Conservation (phyloP, 192 early-diverging fungal species). For the Coemansia sp. region DNA sequence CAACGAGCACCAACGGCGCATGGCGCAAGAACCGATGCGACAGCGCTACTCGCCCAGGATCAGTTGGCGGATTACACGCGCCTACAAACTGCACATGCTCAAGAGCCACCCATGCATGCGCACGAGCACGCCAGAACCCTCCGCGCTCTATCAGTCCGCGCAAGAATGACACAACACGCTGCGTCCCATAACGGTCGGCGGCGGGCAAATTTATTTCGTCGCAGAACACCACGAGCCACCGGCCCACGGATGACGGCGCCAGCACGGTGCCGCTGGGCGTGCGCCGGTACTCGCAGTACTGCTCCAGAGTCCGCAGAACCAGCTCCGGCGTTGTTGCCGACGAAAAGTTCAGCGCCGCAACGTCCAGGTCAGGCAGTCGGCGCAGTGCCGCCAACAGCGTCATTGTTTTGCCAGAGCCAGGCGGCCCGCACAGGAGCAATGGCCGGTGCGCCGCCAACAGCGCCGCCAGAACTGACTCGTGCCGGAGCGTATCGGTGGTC, state of each 20-base stretch:
- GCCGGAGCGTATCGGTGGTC: slow-evolving; percentile 95
- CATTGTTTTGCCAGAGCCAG: slow-evolving; percentile 99
- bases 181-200: slow-evolving; percentile 94
- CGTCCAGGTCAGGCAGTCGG: slow-evolving; percentile 91
- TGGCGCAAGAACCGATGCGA: slow-evolving; percentile 96
- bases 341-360: slow-evolving; percentile 98
- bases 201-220: slow-evolving; percentile 99
- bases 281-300: slow-evolving; percentile 97
- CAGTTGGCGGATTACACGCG: slow-evolving; percentile 99
- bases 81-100: slow-evolving; percentile 99
- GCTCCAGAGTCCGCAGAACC: slow-evolving; percentile 93
- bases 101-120: slow-evolving; percentile 85
- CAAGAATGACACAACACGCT: slow-evolving; percentile 95
- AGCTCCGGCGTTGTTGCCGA: slow-evolving; percentile 95
- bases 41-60: slow-evolving; percentile 95
- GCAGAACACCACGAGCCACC: slow-evolving; percentile 99
- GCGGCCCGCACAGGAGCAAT: slow-evolving; percentile 95
- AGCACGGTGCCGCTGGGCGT: slow-evolving; percentile 88
- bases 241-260: slow-evolving; percentile 76
- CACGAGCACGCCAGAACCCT: slow-evolving; percentile 94
- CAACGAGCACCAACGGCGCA: slow-evolving; percentile 95
- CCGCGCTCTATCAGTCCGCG: slow-evolving; percentile 92
- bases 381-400: slow-evolving; percentile 94
- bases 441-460: slow-evolving; percentile 96
- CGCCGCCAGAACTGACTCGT: slow-evolving; percentile 93